phyloP scores from a whole-genome alignment of 2,329 filamentous ascomycete species.

The Fusarium tjaetaba region DNA sequence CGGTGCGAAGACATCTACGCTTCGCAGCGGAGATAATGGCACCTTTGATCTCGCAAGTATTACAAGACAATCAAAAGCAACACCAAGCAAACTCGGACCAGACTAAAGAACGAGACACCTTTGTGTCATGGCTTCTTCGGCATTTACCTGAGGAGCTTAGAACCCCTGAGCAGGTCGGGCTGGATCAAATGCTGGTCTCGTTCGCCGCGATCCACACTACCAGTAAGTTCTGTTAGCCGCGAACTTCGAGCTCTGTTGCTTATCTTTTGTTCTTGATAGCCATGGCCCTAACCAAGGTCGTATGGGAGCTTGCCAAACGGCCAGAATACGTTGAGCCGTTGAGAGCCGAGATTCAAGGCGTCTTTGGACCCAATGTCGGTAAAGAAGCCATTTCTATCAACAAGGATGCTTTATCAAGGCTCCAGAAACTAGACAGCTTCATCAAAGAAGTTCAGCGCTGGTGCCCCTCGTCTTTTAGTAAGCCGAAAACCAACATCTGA shows the following conservation, averaged over 20 bases:
- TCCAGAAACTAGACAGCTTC: not conserved
- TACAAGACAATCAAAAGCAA: rapidly evolving
- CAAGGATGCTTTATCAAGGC: not conserved
- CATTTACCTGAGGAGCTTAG: not conserved
- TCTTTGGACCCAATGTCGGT: rapidly evolving
- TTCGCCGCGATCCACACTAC: not conserved
- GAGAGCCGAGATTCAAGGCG: not conserved
- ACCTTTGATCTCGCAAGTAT: not conserved
- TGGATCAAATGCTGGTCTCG: not conserved
- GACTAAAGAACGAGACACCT: rapidly evolving
- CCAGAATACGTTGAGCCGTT: not conserved
- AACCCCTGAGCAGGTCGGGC: not conserved
- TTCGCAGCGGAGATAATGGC: not conserved
- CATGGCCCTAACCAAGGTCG: not conserved
- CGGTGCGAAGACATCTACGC: not conserved
- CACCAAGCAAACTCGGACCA: rapidly evolving
- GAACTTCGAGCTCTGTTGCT: too few species aligned
- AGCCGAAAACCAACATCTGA: rapidly evolving
- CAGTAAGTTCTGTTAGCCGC: rapidly evolving
- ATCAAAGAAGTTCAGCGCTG: not conserved
- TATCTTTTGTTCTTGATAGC: rapidly evolving
- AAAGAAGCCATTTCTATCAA: rapidly evolving
- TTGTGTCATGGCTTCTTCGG: not conserved
- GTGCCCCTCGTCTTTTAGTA: not conserved
- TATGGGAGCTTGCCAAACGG: not conserved